phyloP scores from a whole-genome alignment of 2,329 filamentous ascomycete species.

The Aquanectria penicillioides region DNA sequence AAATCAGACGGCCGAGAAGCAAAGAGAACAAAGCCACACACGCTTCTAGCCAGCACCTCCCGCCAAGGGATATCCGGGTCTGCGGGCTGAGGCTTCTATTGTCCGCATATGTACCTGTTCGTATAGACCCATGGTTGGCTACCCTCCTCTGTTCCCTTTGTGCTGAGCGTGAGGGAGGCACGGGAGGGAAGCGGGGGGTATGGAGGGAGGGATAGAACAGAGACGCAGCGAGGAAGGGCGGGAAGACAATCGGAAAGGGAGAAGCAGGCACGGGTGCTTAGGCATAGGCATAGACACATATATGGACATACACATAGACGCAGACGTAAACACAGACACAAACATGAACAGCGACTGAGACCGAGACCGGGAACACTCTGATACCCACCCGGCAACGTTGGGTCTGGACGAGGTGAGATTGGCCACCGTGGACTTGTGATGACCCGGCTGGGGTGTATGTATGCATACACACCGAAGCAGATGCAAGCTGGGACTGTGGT shows the following conservation, averaged over 20 bases:
- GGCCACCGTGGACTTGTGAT: conserved; percentile 1
- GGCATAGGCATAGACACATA: too few species aligned
- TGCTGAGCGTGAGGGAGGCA: neutral
- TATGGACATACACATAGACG: too few species aligned
- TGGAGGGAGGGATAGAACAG: too few species aligned
- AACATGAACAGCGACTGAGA: too few species aligned
- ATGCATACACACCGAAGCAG: conserved; percentile 2
- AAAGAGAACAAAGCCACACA: neutral
- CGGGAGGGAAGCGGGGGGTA: too few species aligned
- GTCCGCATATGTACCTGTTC: neutral
- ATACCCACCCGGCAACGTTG: neutral
- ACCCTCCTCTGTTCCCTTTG: neutral
- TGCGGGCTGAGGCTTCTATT: neutral
- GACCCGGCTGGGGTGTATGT: conserved; percentile 6
- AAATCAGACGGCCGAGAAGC: neutral
- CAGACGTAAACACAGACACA: too few species aligned
- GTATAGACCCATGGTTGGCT: too few species aligned
- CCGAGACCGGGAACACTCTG: too few species aligned
- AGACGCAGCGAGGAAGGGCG: too few species aligned
- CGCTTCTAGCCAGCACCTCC: neutral
- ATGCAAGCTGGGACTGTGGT: neutral
- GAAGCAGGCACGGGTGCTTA: too few species aligned
- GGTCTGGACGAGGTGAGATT: conserved; percentile 1
- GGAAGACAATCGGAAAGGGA: too few species aligned
- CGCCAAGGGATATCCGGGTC: neutral